Evolutionary conservation across 805 yeast genomes (phyloP).

Genomic region (Nakazawaea molendinolei): DNA sequence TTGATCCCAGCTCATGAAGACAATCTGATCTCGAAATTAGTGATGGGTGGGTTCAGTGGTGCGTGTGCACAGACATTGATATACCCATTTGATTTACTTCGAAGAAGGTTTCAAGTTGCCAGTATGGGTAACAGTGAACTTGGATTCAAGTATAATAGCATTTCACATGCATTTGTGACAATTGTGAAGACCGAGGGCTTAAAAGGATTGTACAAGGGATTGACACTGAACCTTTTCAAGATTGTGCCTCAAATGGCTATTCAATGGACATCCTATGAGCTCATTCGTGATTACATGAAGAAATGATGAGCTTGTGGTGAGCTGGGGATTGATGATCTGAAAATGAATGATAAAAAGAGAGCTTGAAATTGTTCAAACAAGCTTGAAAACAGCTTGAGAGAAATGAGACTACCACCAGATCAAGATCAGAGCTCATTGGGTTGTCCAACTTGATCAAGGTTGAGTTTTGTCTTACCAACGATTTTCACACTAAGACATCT

Average conservation of each 20-base stretch:
- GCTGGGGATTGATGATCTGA: too few species aligned
- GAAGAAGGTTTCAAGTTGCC: constrained; percentile 89
- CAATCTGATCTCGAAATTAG: constrained; percentile 46
- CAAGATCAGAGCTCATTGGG: too few species aligned
- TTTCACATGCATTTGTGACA: constrained; percentile 62
- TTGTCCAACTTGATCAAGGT: too few species aligned
- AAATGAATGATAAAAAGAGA: too few species aligned
- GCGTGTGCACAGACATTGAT: constrained; percentile 86
- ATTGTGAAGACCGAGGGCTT: constrained; percentile 72
- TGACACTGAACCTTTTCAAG: constrained; percentile 77
- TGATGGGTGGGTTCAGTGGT: constrained; percentile 82
- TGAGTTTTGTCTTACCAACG: too few species aligned
- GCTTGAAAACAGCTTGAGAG: too few species aligned
- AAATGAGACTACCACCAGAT: too few species aligned
- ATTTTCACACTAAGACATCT: too few species aligned
- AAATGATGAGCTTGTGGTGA: neutral
- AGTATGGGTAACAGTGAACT: constrained; percentile 71
- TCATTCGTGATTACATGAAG: constrained; percentile 42
- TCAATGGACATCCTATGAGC: constrained; percentile 83
- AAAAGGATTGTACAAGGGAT: constrained; percentile 64
- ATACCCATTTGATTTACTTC: constrained; percentile 83
- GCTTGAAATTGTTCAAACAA: too few species aligned
- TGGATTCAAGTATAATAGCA: constrained; percentile 79
- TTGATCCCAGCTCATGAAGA: constrained; percentile 24
- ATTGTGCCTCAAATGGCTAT: constrained; percentile 96